Evolutionary conservation across 768 basidiomycete genomes (phyloP), one percentile per base, ranked within the genome.

Genomic region (Russula ochroleuca): DNA sequence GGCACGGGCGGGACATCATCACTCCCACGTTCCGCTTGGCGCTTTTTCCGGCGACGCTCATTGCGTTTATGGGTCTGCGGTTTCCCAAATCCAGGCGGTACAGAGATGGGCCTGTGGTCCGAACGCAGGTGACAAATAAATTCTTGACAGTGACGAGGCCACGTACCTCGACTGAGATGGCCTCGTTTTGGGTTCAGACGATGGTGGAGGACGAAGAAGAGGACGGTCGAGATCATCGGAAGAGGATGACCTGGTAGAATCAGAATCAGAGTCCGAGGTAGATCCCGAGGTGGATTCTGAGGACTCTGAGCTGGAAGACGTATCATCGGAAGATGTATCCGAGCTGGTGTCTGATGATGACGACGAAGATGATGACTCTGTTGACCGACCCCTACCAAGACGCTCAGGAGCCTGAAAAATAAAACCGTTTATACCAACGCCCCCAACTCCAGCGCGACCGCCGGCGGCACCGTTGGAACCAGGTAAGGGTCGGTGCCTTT

Each of bases 81-180:
- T 71, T 84, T 87, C 15, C 86, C 86, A 25, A 75, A 72, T 3
- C 86, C 86, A 0, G 86, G 86, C 1, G 86, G 84, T 10, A 86
- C 78, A 56, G 33, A 68, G 41, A 28, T 21, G 21, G 57, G 55
- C 23, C 54, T 66, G 31, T n/a, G 64, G 62, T 3, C 61, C 43
- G 45, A 50, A 45, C n/a, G 21, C 13, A 54, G 64, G 2, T 57
- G 17, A 67, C 5, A 35, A 33, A 25, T n/a, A 21, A 17, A 41
- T 11, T 10, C 15, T n/a, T 21, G 14, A 38, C 17, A 31, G 6
- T 5, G 14, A 14, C 31, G 28, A 10, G 10, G 19, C n/a, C 25
- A 56, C 60, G 56, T 52, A 65, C 68, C 51, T 35, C 41, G 53
- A 40, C 17, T 41, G 63, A n/a, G 31, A n/a, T 7, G 50, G 7